These are phyloP conservation scores for Hypseocharis bilobata DNA, from an alignment of 441 rosid species.

Conservation along the genomic window DNA sequence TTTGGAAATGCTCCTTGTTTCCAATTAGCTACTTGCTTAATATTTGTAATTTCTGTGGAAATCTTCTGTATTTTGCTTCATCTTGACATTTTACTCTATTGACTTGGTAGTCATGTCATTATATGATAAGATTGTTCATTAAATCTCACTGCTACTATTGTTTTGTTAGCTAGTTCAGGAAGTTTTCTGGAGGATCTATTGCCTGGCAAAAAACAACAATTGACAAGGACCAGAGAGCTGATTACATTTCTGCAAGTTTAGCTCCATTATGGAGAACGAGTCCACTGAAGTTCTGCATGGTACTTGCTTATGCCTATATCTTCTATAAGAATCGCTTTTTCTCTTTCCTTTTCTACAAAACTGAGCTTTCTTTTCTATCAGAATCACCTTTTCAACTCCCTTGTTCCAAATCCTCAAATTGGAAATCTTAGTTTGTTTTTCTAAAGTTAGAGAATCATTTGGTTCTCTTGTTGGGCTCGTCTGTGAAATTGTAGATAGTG, in stretches of 20 bases:
- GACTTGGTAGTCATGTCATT: background rate
- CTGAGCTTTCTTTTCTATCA: too few species aligned
- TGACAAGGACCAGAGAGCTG: background rate
- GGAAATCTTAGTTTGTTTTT: background rate
- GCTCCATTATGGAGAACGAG: slow-evolving; percentile 29
- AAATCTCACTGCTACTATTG: background rate
- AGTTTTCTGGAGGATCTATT: background rate
- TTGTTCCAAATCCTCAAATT: background rate
- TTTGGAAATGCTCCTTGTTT: background rate
- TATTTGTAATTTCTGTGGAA: background rate
- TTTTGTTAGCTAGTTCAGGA: background rate
- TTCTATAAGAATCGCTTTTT: background rate
- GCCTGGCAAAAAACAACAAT: too few species aligned
- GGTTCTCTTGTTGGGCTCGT: too few species aligned
- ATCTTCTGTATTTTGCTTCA: too few species aligned
- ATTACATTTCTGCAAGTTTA: background rate
- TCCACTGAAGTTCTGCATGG: slow-evolving; percentile 22
- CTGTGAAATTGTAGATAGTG: too few species aligned
- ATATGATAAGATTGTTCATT: background rate
- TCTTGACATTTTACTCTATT: background rate
- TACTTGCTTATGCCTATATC: slow-evolving; percentile 8
- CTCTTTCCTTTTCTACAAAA: background rate
- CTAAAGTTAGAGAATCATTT: too few species aligned
- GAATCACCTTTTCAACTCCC: too few species aligned
- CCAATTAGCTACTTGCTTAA: background rate